Evolutionary conservation across 495 filamentous ascomycete genomes (phyloP).

Genomic region (Coniosporium apollinis): DNA sequence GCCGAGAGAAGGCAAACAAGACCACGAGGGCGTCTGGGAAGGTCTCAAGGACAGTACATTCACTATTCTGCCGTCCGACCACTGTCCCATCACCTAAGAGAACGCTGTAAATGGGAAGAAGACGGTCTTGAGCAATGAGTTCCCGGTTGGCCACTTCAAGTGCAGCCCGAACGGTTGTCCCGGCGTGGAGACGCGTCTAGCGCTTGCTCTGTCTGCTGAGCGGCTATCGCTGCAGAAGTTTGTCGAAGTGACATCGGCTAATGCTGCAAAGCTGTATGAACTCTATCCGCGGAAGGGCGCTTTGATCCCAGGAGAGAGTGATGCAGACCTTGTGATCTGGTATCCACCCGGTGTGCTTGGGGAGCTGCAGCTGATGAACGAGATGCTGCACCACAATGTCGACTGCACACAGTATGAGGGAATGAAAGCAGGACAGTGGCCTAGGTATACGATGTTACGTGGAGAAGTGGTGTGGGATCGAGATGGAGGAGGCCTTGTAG

Average conservation of each 20-base stretch:
- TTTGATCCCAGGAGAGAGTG: slow-evolving; percentile 35
- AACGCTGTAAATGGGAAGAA: slow-evolving; percentile 32
- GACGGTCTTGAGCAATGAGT: slow-evolving; percentile 25
- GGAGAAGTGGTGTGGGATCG: slow-evolving; percentile 41
- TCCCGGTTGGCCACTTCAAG: slow-evolving; percentile 31
- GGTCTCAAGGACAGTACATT: slow-evolving; percentile 30
- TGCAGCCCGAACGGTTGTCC: slow-evolving; percentile 44
- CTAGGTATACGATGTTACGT: slow-evolving; percentile 40
- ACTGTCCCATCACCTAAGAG: slow-evolving; percentile 38
- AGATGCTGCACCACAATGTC: slow-evolving; percentile 39
- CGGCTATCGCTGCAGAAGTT: slow-evolving; percentile 35
- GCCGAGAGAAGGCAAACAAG: slow-evolving; percentile 15
- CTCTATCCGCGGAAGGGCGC: slow-evolving; percentile 38
- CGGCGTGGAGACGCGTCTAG: slow-evolving; percentile 41
- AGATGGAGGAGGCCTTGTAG: slow-evolving; percentile 32
- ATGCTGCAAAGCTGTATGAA: slow-evolving; percentile 45
- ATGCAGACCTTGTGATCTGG: slow-evolving; percentile 38
- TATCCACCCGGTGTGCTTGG: slow-evolving; percentile 28
- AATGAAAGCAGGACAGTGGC: slow-evolving; percentile 38
- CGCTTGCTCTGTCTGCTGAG: slow-evolving; percentile 26
- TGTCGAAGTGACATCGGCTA: slow-evolving; percentile 39
- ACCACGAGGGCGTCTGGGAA: slow-evolving; percentile 20
- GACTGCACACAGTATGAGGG: slow-evolving; percentile 50
- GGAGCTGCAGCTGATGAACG: slow-evolving; percentile 29
- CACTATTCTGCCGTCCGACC: slow-evolving; percentile 36